These are phyloP conservation scores for Prillingera fragicola DNA, from an alignment of 1,284 basidiomycete genomes.

Conservation along the genomic window DNA sequence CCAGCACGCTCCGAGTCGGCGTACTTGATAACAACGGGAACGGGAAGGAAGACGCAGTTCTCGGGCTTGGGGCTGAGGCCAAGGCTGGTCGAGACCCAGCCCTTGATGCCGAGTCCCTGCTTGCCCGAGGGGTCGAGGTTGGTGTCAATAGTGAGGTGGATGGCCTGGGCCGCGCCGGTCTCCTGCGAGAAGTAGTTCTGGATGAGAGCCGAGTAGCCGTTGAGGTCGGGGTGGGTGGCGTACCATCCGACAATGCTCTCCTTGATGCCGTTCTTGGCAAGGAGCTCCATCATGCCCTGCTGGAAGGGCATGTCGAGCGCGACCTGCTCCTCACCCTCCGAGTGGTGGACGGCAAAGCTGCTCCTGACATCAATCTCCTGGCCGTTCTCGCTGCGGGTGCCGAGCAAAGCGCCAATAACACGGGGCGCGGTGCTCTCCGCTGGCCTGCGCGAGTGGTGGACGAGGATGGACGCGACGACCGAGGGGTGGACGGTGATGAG, in stretches of 20 bases:
- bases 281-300: conserved; percentile 84
- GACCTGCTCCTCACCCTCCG: conserved; percentile 84
- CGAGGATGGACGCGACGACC: conserved; percentile 90
- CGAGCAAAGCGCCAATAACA: conserved; percentile 94
- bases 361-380: conserved; percentile 67
- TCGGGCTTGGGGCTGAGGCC: conserved; percentile 82
- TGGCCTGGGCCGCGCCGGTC: conserved; percentile 77
- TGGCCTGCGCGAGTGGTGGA: conserved; percentile 89
- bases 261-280: conserved; percentile 44
- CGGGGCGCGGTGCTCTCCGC: conserved; percentile 55
- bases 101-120: conserved; percentile 70
- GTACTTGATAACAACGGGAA: conserved; percentile 75
- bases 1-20: conserved; percentile 76
- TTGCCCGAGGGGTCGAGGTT: conserved; percentile 58
- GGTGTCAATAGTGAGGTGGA: conserved; percentile 91
- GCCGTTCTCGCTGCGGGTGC: conserved; percentile 65
- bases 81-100: conserved; percentile 62
- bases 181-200: conserved; percentile 98
- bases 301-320: conserved; percentile 97
- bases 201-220: conserved; percentile 94
- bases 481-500: conserved; percentile 82
- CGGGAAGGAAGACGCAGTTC: conserved; percentile 85
- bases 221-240: conserved; percentile 81
- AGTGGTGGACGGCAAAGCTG: conserved; percentile 83
- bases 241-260: conserved; percentile 55